Percentiles rank a stretch among this genome's conserved stretches.
Evolutionary conservation across 306 rosid species (phyloP).

Genomic region (Glycine latifolia): DNA sequence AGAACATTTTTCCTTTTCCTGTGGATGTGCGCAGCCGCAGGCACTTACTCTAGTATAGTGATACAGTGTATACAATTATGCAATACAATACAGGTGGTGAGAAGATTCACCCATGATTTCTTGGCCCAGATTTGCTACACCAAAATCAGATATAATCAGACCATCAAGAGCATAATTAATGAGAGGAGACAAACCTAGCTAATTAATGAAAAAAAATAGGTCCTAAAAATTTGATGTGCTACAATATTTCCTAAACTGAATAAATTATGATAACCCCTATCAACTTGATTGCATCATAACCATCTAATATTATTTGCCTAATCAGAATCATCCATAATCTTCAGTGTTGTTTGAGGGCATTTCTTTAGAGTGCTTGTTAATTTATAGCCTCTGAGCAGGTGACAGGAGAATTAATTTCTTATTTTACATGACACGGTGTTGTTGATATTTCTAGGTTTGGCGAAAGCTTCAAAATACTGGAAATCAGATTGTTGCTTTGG

Average conservation of each 20-base stretch:
- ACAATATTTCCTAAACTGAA: background rate
- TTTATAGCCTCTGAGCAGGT: constrained; percentile 4
- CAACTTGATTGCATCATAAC: constrained; percentile 17
- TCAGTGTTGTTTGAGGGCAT: constrained; percentile 7
- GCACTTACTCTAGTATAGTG: constrained; percentile 4
- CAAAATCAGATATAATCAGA: background rate
- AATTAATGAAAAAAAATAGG: background rate
- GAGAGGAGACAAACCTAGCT: background rate
- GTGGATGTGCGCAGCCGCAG: background rate
- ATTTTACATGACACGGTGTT: constrained; percentile 38
- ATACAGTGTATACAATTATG: background rate
- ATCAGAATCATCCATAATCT: constrained; percentile 12
- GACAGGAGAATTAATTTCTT: constrained; percentile 34
- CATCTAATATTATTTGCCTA: background rate
- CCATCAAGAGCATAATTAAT: background rate
- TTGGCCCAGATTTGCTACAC: constrained; percentile 7
- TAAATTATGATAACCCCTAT: background rate
- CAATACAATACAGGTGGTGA: background rate
- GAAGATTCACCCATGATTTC: background rate
- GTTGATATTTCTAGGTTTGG: constrained; percentile 68
- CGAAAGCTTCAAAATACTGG: constrained; percentile 75
- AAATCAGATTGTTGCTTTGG: constrained; percentile 68
- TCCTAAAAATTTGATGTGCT: background rate
- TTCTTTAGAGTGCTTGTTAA: constrained; percentile 18
- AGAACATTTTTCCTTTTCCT: background rate